These are phyloP conservation scores for Paspalum vaginatum DNA, from an alignment of 176 grass and related monocot genomes.

Conservation along the genomic window DNA sequence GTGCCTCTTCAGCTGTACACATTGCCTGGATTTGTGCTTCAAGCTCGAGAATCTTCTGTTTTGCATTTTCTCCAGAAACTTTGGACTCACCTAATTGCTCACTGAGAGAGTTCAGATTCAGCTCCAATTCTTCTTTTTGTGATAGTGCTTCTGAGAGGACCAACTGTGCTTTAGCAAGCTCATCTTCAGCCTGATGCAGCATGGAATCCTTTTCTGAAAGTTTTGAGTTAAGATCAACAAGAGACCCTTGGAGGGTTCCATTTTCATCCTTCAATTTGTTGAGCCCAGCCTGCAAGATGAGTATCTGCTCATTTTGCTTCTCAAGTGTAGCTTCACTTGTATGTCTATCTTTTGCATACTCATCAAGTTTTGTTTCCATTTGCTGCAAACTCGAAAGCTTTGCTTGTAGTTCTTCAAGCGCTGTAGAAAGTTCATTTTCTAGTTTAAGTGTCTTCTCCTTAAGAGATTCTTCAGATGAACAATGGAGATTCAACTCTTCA, in stretches of 20 bases:
- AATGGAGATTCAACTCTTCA: constrained; percentile 67
- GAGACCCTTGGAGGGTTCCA: constrained; percentile 51
- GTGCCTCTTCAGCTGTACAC: constrained; percentile 51
- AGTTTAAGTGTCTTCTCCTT: constrained; percentile 61
- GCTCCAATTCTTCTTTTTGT: constrained; percentile 68
- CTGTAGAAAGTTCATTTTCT: constrained; percentile 55
- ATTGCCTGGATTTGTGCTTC: constrained; percentile 56
- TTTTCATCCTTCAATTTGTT: constrained; percentile 68
- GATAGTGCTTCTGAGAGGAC: constrained; percentile 71
- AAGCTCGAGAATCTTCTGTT: constrained; percentile 67
- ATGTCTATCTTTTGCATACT: constrained; percentile 51
- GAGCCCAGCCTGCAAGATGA: constrained; percentile 42
- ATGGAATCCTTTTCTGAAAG: constrained; percentile 60
- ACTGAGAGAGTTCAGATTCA: constrained; percentile 65
- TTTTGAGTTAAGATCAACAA: constrained; percentile 63
- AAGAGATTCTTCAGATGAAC: constrained; percentile 65
- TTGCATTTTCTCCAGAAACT: constrained; percentile 53
- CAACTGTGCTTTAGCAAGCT: constrained; percentile 58
- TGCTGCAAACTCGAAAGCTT: constrained; percentile 62
- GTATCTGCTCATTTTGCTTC: constrained; percentile 57
- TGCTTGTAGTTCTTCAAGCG: constrained; percentile 50
- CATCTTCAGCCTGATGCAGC: constrained; percentile 53
- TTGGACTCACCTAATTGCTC: constrained; percentile 63
- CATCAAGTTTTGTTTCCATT: constrained; percentile 60
- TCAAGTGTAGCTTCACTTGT: constrained; percentile 49